Percentiles rank a stretch among this genome's conserved stretches.
These are phyloP conservation scores for Microdochium paspali DNA, from an alignment of 2,329 filamentous ascomycete genomes.

Conservation along the genomic window DNA sequence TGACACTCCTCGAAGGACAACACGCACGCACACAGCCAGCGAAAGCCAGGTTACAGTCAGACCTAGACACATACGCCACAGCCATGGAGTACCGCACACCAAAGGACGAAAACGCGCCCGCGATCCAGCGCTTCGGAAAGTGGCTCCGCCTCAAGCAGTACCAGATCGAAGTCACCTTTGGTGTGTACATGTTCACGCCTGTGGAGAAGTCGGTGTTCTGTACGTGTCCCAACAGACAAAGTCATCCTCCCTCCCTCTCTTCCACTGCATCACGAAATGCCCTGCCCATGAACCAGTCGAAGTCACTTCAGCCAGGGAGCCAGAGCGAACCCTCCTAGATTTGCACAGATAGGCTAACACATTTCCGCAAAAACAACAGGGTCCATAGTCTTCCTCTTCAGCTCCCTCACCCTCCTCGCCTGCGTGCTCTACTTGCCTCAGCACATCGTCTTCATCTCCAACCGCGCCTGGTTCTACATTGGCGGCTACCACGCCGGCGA, in stretches of 20 bases:
- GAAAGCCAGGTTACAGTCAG: no score
- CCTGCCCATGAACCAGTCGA: no score
- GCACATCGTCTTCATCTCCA: conserved; percentile 73
- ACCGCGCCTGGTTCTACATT: conserved; percentile 91
- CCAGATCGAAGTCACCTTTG: conserved; percentile 96
- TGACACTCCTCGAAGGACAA: no score
- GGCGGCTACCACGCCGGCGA: conserved; percentile 60
- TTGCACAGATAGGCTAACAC: no score
- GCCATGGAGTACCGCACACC: conserved; percentile 27
- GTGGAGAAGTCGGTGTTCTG: conserved; percentile 97
- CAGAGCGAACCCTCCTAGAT: no score
- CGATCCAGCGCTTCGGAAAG: conserved; percentile 51
- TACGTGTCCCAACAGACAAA: conserved; percentile 35
- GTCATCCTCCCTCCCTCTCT: conserved; percentile 1
- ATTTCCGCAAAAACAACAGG: conserved; percentile 41
- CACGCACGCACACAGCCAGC: no score
- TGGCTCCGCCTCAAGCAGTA: conserved; percentile 95
- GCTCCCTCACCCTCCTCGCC: conserved; percentile 78
- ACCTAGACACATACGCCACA: conserved; percentile 8
- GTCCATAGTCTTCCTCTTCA: conserved; percentile 82
- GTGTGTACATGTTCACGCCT: conserved; percentile 93
- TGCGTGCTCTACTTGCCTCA: conserved; percentile 88
- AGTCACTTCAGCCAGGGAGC: no score
- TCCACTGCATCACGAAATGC: not conserved
- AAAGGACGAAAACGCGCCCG: conserved; percentile 18